These are phyloP conservation scores for Aristolochia fimbriata DNA, from an alignment of 164 flowering plant genomes.

Conservation along the genomic window DNA sequence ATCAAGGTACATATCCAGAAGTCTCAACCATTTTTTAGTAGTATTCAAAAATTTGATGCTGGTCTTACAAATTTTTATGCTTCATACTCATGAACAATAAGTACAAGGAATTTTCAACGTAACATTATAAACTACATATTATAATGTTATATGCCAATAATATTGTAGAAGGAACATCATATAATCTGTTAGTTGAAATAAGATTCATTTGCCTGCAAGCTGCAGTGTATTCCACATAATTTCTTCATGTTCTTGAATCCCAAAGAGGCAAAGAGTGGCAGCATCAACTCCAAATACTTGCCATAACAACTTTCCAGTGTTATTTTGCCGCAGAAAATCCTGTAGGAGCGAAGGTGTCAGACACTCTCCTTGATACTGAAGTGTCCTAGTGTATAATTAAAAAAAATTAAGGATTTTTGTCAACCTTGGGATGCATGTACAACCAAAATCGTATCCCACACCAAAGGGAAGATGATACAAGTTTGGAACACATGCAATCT, in stretches of 20 bases:
- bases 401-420: not conserved
- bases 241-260: conserved; percentile 82
- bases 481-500: conserved; percentile 88
- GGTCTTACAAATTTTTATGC: not conserved
- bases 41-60: no score
- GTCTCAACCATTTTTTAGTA: no score
- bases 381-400: not conserved
- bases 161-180: not conserved
- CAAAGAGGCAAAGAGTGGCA: conserved; percentile 78
- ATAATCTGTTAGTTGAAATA: not conserved
- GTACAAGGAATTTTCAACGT: not conserved
- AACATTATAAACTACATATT: not conserved
- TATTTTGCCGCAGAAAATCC: conserved; percentile 94
- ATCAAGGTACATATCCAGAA: no score
- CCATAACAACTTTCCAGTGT: conserved; percentile 93
- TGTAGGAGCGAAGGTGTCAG: conserved; percentile 12
- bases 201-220: conserved; percentile 40
- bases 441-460: conserved; percentile 71
- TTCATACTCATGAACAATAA: not conserved
- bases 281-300: conserved; percentile 82
- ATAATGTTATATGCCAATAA: not conserved
- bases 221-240: conserved; percentile 81
- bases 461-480: conserved; percentile 49
- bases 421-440: conserved; percentile 98
- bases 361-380: not conserved